phyloP scores from a whole-genome alignment of 371 early-diverging fungal genomes.

The Rhizomucor miehei region DNA sequence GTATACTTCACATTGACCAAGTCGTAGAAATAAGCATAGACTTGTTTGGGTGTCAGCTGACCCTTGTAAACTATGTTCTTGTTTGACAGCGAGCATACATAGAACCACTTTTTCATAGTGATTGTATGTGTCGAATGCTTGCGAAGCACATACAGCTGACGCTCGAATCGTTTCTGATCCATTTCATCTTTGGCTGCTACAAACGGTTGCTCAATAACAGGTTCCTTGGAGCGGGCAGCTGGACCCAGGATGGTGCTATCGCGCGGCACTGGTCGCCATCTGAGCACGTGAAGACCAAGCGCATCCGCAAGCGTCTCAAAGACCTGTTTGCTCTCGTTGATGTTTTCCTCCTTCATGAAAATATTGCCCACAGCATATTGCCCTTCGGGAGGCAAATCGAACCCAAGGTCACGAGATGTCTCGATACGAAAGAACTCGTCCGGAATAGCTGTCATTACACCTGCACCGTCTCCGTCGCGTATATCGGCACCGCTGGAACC shows the following conservation, averaged over 20 bases:
- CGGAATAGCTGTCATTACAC: conserved; percentile 93
- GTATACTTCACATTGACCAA: conserved; percentile 75
- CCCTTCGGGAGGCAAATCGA: conserved; percentile 71
- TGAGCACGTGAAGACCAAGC: conserved; percentile 74
- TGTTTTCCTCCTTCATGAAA: conserved; percentile 68
- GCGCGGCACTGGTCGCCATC: conserved; percentile 91
- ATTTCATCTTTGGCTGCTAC: conserved; percentile 59
- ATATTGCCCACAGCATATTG: conserved; percentile 94
- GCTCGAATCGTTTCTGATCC: conserved; percentile 76
- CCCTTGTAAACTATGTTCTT: conserved; percentile 96
- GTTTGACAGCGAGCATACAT: conserved; percentile 91
- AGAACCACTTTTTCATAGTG: conserved; percentile 86
- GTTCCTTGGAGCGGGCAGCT: conserved; percentile 84
- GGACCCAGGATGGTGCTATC: conserved; percentile 89
- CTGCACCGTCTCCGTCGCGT: conserved; percentile 86
- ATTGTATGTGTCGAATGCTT: conserved; percentile 86
- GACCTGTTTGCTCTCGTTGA: conserved; percentile 61
- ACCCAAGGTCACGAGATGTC: conserved; percentile 50
- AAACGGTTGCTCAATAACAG: conserved; percentile 93
- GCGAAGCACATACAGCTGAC: conserved; percentile 85
- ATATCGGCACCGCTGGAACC: conserved; percentile 92
- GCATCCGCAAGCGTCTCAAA: conserved; percentile 77
- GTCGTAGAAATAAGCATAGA: conserved; percentile 90
- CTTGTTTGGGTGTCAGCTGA: conserved; percentile 90
- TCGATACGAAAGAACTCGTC: conserved; percentile 80